Base-by-base conservation (phyloP, 78 protist species). In the Pigoraptor vietnamica region DNA sequence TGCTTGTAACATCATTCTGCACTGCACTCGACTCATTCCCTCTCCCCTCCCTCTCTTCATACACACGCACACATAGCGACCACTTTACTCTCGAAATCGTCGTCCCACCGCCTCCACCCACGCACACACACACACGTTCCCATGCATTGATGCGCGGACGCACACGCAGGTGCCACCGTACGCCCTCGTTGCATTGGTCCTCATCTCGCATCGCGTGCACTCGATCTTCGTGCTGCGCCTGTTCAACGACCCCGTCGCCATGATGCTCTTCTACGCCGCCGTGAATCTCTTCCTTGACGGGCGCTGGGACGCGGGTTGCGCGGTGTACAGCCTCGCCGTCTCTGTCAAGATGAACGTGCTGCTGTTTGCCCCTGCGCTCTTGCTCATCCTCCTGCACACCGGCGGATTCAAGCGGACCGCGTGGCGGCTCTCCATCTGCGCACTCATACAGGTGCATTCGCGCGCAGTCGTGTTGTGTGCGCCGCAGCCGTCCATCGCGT, bases 301-400 rank as follows among this genome's bases (percentile, higher is more conserved):
- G 34, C 87, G 94, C 24, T 95, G 96, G 96, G 33, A 56, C 23
- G 24, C 88, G 21, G 98, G 96, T 89, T 95, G 97, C 81, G 24
- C 95, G 0, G 35, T 93, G 37, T 95, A 89, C 79, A 89, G 91
- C 67, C 40, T 94, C 19, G 96, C 93, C 0, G 95, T 97, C 36
- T 93, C 97, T 2, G 40, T 98, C 48, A 98, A 98, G 87, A 98
- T 98, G 99, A 97, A 97, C 84, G 95, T 94, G 56, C 90, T 98
- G 1, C 92, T 97, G 0, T 95, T 56, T 39, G 95, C 97, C 0
- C 98, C 98, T 0, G 97, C 95, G 0, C 92, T 97, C 1, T 39
- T 94, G 21, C 35, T 93, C 32, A 38, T 98, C 9, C 33, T 96
- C 23, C 91, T 96, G n/a, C 25, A 34, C 81, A 37, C 67, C 25